Conservation (phyloP, 73 alveolate genomes). For the Uronychia binucleata region DNA sequence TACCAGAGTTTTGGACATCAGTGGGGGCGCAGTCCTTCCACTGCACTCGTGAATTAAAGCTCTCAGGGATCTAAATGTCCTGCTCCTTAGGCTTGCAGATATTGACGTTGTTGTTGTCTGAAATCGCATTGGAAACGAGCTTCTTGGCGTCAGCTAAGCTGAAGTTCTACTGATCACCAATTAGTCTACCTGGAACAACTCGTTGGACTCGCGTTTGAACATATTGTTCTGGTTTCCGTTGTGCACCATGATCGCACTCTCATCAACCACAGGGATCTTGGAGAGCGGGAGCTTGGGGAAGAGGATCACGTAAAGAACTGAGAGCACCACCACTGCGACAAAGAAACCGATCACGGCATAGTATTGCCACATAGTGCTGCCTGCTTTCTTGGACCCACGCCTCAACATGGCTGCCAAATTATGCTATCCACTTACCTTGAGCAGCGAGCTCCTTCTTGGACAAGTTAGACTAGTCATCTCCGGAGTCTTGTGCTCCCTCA, state of each 20-base stretch:
- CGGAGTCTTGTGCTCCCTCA: neutral
- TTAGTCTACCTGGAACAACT: constrained; percentile 27
- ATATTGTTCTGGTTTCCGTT: constrained; percentile 21
- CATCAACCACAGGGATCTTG: constrained; percentile 49
- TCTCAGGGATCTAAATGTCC: constrained; percentile 45
- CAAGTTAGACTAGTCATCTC: neutral
- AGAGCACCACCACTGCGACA: constrained; percentile 34
- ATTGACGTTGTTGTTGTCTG: constrained; percentile 53
- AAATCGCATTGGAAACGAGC: constrained; percentile 50
- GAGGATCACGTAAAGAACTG: constrained; percentile 48
- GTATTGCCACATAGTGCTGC: constrained; percentile 37
- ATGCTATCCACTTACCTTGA: neutral
- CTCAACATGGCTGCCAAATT: constrained; percentile 34
- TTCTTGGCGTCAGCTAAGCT: constrained; percentile 48
- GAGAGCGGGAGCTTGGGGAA: constrained; percentile 51
- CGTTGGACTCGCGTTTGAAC: constrained; percentile 30
- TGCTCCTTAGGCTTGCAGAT: constrained; percentile 50
- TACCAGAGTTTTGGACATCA: neutral
- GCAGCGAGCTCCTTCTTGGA: neutral
- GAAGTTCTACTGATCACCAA: constrained; percentile 20
- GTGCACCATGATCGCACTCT: constrained; percentile 43
- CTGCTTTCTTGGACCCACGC: constrained; percentile 15
- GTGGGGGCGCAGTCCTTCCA: constrained; percentile 43
- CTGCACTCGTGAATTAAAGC: constrained; percentile 65
- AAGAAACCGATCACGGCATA: constrained; percentile 49